Evolutionary conservation across 495 filamentous ascomycete genomes (phyloP), one percentile per base, ranked within the genome.

Genomic region (Lasiosphaeria hispida): DNA sequence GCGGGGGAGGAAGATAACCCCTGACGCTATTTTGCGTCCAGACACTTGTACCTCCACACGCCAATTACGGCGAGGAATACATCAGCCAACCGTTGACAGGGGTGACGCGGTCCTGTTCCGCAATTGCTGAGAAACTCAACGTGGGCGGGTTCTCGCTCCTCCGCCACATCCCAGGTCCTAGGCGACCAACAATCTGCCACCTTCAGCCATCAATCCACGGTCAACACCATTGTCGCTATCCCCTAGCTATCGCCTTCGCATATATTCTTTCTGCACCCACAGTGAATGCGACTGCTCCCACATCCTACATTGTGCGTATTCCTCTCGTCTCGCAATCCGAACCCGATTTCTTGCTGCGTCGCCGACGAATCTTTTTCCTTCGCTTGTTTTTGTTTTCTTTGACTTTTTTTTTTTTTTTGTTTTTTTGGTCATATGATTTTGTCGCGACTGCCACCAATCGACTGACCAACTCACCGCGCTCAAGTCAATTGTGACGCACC

Each of bases 381-480:
- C 18, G 10, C 45, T 48, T 58, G 49, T 58, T 49, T 55, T 68
- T 63, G 57, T 69, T 65, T 67, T 60, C 58, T 67, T 69, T 5
- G 23, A 30, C 23, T 68, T 59, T 58, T n/a, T n/a, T n/a, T 69
- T 65, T 67, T 60, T 56, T 67, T 69, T 5, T 2, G 5, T 5
- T 68, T 59, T 58, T 48, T 40, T 55, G 15, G 17, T 33, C 15
- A 10, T n/a, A 7, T 36, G 55, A 35, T 19, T 54, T 69, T 63
- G 41, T 41, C 49, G 51, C 38, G 35, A 37, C 55, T 38, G 36
- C 51, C 41, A 51, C 56, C 33, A 36, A 30, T 7, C 14, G 17
- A 42, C 53, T 55, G 35, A 41, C 50, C 4, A 13, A 40, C 41
- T 37, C 8, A 13, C 48, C 45, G 34, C 49, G 39, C 19, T 11